A percentile compares a stretch with the other conserved stretches of the same genome.
These are phyloP conservation scores for Diaporthe helianthi DNA, from an alignment of 2,329 filamentous ascomycete species.

Conservation along the genomic window DNA sequence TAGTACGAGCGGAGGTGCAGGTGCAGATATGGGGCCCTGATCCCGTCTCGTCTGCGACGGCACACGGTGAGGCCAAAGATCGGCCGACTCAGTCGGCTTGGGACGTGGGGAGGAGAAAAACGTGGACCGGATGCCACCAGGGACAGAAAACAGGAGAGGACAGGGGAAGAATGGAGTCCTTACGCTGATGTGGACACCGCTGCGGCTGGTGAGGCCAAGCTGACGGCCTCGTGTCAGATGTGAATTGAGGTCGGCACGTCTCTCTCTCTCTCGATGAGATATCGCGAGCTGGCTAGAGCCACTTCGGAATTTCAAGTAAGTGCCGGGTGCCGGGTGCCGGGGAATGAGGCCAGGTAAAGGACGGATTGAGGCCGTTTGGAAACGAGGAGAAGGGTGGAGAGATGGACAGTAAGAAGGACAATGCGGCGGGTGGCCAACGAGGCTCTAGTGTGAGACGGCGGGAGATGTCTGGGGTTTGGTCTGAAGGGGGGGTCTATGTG, in stretches of 20 bases:
- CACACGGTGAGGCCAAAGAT: constrained; percentile 34
- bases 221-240: constrained; percentile 28
- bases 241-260: constrained; percentile 22
- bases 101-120: constrained; percentile 19
- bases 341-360: constrained; percentile 23
- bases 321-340: not conserved
- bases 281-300: constrained; percentile 4
- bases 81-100: constrained; percentile 30
- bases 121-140: not conserved
- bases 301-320: not conserved
- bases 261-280: constrained; percentile 4
- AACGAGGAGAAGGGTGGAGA: constrained; percentile 1
- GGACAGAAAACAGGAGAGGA: constrained; percentile 20
- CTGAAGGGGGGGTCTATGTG: constrained; percentile 16
- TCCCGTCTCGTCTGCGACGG: constrained; percentile 31
- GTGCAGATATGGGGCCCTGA: constrained; percentile 1
- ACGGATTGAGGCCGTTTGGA: not conserved
- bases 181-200: constrained; percentile 21
- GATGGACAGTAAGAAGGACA: not conserved
- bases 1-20: constrained; percentile 16
- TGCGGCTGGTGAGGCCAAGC: constrained; percentile 22
- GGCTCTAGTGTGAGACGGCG: constrained; percentile 24
- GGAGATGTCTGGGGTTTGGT: constrained; percentile 17
- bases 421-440: constrained; percentile 18
- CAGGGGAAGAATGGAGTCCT: constrained; percentile 18